phyloP scores from a whole-genome alignment of 805 yeast genomes.

The Candida michaelii region DNA sequence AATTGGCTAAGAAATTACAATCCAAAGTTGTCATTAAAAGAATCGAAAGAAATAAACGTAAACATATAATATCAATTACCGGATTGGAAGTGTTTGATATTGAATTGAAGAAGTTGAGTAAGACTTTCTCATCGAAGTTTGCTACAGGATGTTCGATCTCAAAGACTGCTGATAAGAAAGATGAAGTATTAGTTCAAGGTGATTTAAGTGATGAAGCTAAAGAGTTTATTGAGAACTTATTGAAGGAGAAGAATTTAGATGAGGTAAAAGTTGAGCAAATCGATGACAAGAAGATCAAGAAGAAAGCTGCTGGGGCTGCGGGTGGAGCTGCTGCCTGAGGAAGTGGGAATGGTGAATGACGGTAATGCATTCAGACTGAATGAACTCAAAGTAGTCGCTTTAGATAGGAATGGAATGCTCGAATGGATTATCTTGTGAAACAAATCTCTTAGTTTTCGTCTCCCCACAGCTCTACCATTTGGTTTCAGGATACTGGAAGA shows the following conservation, averaged over 20 bases:
- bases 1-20: constrained; percentile 71
- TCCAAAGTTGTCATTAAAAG: constrained; percentile 81
- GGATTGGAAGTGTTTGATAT: constrained; percentile 88
- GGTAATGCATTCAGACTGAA: no score
- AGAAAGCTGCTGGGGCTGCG: constrained; percentile 23
- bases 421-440: no score
- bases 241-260: constrained; percentile 78
- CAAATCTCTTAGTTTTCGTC: no score
- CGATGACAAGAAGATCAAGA: constrained; percentile 74
- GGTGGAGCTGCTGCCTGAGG: background rate
- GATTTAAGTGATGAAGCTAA: constrained; percentile 93
- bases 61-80: constrained; percentile 79
- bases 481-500: no score
- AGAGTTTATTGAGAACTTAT: constrained; percentile 63
- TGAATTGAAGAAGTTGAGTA: constrained; percentile 87
- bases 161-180: constrained; percentile 87
- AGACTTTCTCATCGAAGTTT: constrained; percentile 88
- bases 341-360: no score
- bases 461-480: no score
- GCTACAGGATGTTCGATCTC: constrained; percentile 96
- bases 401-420: no score
- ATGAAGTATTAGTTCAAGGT: constrained; percentile 90
- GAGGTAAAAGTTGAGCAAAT: constrained; percentile 88
- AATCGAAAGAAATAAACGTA: constrained; percentile 86
- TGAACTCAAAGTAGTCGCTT: no score